Base-by-base conservation (phyloP, 179 eudicot species). In the Silene vulgaris region DNA sequence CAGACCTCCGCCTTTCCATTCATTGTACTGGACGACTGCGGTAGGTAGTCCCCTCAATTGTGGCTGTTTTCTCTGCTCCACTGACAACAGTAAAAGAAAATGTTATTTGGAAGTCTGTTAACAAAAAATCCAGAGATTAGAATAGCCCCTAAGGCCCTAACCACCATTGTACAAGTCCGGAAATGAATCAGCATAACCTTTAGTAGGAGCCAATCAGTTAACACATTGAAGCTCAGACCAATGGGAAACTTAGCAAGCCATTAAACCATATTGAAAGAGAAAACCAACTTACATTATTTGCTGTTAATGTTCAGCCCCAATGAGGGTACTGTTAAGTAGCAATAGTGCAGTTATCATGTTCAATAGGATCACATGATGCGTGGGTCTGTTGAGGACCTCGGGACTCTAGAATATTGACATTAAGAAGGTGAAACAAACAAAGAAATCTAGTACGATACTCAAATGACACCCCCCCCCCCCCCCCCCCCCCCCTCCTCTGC, bases 1-100 rank as follows among this genome's bases (percentile, higher is more conserved):
- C 67, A 94, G 80, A 69, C 85, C 97, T 67, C 98, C 98, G 75
- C 98, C 97, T 85, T 94, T 88, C 98, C 98, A 94, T 75, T 91
- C 82, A 82, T 94, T 94, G 74, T 92, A 94, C 79, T 94, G 98
- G 74, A 92, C 94, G 66, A 94, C 97, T 77, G 97, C 97, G 83
- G 96, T 82, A 68, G 97, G 98, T 30, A 84, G 84, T 56, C 98
- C 98, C 85, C 90, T 88, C 82, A 92, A 76, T 62, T 84, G 80
- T 57, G 94, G 97, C 59, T 87, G 87, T 73, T 82, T 90, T 50
- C 98, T 89, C 74, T 94, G 98, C 85, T 91, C 98, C 80, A 94
- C 98, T 94, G 50, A 40, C 52, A 29, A 74, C 75, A 69, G 52
- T 17, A 40, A 56, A 2, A 69, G 60, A 9, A 65, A 20, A 67